Conservation (phyloP, 2,329 filamentous ascomycete species). For the Fusarium sp. region DNA sequence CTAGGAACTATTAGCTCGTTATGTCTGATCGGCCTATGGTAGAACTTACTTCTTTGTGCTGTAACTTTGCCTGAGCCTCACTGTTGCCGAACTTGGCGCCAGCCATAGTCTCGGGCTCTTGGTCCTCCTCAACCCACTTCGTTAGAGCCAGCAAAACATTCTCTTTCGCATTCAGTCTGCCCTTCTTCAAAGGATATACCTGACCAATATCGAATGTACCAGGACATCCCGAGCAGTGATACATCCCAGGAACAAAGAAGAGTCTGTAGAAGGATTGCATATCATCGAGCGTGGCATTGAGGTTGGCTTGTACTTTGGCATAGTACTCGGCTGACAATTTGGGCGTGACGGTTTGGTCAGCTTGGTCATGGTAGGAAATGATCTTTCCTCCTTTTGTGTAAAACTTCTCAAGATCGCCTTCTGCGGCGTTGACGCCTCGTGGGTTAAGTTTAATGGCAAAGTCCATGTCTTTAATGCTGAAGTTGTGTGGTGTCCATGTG, state of each 20-base stretch:
- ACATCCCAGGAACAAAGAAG: conserved; percentile 10
- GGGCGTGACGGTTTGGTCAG: conserved; percentile 6
- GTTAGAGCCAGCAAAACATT: not conserved
- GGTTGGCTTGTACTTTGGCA: not conserved
- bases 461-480: conserved; percentile 4
- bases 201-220: conserved; percentile 2
- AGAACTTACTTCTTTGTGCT: not conserved
- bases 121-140: not conserved
- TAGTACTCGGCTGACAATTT: conserved; percentile 5
- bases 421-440: not conserved
- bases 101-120: not conserved
- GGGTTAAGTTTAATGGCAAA: not conserved
- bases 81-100: not conserved
- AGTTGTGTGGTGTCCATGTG: not conserved
- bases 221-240: not conserved
- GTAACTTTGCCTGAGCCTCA: not conserved
- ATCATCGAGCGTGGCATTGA: not conserved
- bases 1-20: not conserved
- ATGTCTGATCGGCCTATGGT: accelerated
- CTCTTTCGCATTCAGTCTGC: not conserved
- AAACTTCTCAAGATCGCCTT: not conserved
- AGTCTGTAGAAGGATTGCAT: conserved; percentile 9
- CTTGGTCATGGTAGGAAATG: conserved; percentile 1
- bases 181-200: not conserved
- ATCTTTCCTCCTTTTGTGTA: conserved; percentile 7